These are phyloP conservation scores for Starmerella asiatica DNA, from an alignment of 805 yeast genomes.

Conservation along the genomic window DNA sequence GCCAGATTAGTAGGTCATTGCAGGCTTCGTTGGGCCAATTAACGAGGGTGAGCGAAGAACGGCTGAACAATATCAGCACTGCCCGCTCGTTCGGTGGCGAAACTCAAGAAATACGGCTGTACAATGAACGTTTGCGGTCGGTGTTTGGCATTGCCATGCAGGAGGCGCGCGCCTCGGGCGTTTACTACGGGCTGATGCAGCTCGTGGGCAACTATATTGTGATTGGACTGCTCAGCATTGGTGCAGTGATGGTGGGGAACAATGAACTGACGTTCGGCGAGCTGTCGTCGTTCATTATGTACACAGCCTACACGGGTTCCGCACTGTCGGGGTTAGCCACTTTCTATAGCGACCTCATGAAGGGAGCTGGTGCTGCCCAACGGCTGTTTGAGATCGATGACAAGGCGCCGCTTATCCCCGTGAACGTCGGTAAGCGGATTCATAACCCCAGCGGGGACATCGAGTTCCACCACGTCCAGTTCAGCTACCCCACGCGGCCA, in stretches of 20 bases:
- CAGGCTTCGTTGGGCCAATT: conserved; percentile 76
- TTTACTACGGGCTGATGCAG: conserved; percentile 66
- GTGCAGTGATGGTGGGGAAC: conserved; percentile 63
- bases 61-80: conserved; percentile 68
- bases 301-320: conserved; percentile 86
- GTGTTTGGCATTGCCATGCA: conserved; percentile 54
- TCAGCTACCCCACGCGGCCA: conserved; percentile 75
- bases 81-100: conserved; percentile 89
- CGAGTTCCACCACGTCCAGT: conserved; percentile 47
- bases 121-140: conserved; percentile 54
- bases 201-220: conserved; percentile 72
- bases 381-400: conserved; percentile 79
- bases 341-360: conserved; percentile 88
- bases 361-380: conserved; percentile 92
- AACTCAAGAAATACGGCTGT: conserved; percentile 57
- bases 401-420: conserved; percentile 55
- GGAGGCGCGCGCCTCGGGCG: conserved; percentile 69
- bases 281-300: conserved; percentile 84
- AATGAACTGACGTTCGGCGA: conserved; percentile 80
- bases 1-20: conserved; percentile 56
- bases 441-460: conserved; percentile 32
- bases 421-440: conserved; percentile 46
- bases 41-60: conserved; percentile 86
- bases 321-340: conserved; percentile 83
- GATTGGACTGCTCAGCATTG: conserved; percentile 62